Evolutionary conservation across 2,329 filamentous ascomycete species (phyloP).

Genomic region (Pestalotiopsis sp.): DNA sequence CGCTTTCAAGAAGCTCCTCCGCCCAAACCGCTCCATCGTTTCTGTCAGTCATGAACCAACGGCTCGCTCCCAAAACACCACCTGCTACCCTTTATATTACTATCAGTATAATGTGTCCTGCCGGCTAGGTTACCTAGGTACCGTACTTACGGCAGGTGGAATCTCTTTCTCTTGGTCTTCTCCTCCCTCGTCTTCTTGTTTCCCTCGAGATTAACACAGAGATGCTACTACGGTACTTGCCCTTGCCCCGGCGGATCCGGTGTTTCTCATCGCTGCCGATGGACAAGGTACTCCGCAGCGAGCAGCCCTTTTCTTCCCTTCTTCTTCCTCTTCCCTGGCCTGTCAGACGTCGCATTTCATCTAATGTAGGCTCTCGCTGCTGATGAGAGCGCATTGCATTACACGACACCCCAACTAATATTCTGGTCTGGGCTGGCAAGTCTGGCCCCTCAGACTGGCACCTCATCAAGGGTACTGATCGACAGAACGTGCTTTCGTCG

Average conservation of each 20-base stretch:
- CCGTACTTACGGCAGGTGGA: neutral
- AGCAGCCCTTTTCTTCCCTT: neutral
- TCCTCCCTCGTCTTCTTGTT: too few species aligned
- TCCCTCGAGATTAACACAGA: neutral
- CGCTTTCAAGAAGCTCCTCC: neutral
- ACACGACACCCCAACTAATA: neutral
- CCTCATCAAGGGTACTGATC: neutral
- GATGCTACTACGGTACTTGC: neutral
- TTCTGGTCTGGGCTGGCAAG: neutral
- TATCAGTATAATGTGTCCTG: neutral
- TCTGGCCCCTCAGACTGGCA: neutral
- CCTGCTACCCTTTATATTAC: neutral
- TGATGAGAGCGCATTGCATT: neutral
- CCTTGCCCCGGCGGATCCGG: neutral
- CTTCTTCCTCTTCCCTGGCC: neutral
- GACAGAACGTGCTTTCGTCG: neutral
- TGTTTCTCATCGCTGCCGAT: constrained; percentile 6
- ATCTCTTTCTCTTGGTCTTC: neutral
- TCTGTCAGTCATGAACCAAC: neutral
- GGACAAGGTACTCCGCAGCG: constrained; percentile 11
- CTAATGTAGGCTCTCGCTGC: neutral
- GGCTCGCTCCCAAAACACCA: neutral
- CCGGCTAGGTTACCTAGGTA: neutral
- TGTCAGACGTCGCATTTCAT: neutral
- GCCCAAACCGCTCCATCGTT: neutral